Conservation (phyloP, 2,329 filamentous ascomycete genomes). For the Ceratocystis albifundus region DNA sequence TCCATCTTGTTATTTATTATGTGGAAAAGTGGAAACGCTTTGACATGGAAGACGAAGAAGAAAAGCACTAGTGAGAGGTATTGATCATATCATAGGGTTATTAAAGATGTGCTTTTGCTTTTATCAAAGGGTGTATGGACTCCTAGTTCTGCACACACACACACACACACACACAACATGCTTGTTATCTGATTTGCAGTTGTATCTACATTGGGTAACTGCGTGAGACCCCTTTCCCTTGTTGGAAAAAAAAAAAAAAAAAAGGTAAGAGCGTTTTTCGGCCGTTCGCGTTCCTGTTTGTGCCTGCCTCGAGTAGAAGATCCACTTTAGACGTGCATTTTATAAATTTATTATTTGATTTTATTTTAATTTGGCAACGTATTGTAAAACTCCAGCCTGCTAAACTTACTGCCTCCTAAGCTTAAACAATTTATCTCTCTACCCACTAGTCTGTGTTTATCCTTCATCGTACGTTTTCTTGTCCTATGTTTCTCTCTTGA, state of each 20-base stretch:
- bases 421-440: too few species aligned
- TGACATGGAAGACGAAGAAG: neutral
- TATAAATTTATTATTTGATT: neutral
- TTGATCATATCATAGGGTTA: neutral
- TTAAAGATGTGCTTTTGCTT: neutral
- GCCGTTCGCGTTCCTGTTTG: neutral
- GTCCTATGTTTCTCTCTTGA: too few species aligned
- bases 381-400: too few species aligned
- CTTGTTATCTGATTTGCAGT: neutral
- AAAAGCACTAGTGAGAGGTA: neutral
- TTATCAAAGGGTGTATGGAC: too few species aligned
- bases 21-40: neutral
- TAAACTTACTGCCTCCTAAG: too few species aligned
- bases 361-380: too few species aligned
- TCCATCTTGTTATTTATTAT: neutral
- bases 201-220: neutral
- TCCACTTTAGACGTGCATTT: conserved; percentile 3
- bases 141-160: too few species aligned
- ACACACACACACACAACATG: too few species aligned
- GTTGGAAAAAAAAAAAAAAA: too few species aligned
- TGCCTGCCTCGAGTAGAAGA: neutral
- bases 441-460: too few species aligned
- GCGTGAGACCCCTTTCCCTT: too few species aligned
- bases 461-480: too few species aligned
- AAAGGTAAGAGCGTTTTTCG: neutral